These are phyloP conservation scores for Pseudocercospora pini-densiflorae DNA, from an alignment of 2,329 filamentous ascomycete species.

Conservation along the genomic window DNA sequence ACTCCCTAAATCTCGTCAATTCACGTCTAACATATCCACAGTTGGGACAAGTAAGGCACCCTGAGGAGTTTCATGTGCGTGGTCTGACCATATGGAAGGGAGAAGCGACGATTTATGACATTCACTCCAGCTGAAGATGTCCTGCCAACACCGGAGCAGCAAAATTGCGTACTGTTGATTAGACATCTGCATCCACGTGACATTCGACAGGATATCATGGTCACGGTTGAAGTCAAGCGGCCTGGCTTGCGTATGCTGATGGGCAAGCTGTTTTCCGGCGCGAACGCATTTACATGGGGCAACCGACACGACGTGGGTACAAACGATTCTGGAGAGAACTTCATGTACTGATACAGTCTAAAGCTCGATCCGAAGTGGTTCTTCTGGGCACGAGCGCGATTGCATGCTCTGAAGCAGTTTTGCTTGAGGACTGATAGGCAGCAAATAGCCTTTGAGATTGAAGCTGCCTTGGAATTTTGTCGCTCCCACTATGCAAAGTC, in stretches of 20 bases:
- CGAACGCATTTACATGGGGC: constrained; percentile 3
- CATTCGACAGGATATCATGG: background rate
- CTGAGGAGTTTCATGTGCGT: background rate
- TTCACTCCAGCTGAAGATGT: background rate
- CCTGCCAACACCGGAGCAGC: background rate
- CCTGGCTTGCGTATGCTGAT: background rate
- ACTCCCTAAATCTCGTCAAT: background rate
- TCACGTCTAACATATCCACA: background rate
- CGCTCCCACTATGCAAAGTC: background rate
- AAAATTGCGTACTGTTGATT: background rate
- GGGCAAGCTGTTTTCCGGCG: constrained; percentile 9
- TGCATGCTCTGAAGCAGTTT: background rate
- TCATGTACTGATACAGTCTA: background rate
- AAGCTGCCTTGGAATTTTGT: constrained; percentile 6
- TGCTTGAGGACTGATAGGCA: background rate
- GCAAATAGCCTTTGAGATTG: constrained; percentile 10
- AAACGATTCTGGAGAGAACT: background rate
- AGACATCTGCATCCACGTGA: background rate
- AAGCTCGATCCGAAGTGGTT: constrained; percentile 16
- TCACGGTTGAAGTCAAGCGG: constrained; percentile 8
- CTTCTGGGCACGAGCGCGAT: constrained; percentile 10
- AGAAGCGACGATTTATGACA: background rate
- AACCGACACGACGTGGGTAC: background rate
- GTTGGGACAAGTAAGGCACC: constrained; percentile 17
- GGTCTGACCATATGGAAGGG: background rate